Evolutionary conservation across 495 filamentous ascomycete genomes (phyloP).

Genomic region (Hyaloscypha bicolor): DNA sequence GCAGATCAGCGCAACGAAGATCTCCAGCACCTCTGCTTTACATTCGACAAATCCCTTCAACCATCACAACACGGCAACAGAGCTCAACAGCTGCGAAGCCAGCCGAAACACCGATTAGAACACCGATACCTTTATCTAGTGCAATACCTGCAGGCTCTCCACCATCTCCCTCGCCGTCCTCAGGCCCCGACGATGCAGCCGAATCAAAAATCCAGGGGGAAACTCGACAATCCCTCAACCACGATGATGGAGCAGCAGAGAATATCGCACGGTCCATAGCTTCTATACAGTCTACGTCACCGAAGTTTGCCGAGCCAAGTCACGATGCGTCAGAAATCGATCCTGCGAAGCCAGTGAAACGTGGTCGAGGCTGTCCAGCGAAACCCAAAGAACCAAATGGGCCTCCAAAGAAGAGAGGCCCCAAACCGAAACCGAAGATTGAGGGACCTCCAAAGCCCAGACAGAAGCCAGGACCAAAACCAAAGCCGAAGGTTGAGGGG

Average conservation of each 20-base stretch:
- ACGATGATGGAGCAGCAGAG: too few species aligned
- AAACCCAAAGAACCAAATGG: too few species aligned
- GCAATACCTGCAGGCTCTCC: neutral
- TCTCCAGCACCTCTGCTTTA: neutral
- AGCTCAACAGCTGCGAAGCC: neutral
- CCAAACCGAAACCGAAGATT: too few species aligned
- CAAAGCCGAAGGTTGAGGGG: neutral
- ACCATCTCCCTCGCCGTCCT: neutral
- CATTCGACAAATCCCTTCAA: neutral
- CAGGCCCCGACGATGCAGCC: neutral
- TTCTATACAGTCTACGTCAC: too few species aligned
- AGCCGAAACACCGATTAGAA: too few species aligned
- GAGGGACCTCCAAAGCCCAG: neutral
- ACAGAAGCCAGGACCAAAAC: too few species aligned
- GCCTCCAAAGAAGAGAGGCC: too few species aligned
- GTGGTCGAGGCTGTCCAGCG: too few species aligned
- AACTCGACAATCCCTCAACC: neutral
- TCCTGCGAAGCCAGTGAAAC: too few species aligned
- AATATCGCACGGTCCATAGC: too few species aligned
- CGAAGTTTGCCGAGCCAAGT: too few species aligned
- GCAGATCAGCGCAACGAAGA: conserved; percentile 4
- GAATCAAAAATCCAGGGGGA: neutral
- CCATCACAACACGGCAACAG: neutral
- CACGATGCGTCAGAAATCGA: too few species aligned
- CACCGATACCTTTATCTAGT: neutral